These are phyloP conservation scores for Trichosanthes cucumerina DNA, from an alignment of 306 rosid genomes.

Conservation along the genomic window DNA sequence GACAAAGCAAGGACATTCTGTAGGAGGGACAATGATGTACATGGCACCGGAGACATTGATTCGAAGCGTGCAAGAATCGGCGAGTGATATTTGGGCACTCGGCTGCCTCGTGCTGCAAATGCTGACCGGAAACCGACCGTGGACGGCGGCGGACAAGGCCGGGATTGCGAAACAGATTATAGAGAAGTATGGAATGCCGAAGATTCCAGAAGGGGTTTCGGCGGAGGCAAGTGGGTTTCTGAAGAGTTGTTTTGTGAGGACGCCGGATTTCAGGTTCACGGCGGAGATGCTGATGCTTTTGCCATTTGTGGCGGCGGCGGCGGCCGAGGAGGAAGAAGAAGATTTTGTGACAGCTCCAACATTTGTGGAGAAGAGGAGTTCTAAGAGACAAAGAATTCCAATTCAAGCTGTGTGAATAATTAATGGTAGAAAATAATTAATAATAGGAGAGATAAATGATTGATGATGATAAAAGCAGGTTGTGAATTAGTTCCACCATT, in stretches of 20 bases:
- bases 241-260: constrained; percentile 20
- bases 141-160: not conserved
- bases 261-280: constrained; percentile 13
- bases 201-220: constrained; percentile 12
- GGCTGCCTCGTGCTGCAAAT: constrained; percentile 22
- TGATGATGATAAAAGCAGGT: no score
- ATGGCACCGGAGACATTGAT: constrained; percentile 22
- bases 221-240: constrained; percentile 9
- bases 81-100: constrained; percentile 26
- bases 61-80: not conserved
- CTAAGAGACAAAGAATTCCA: not conserved
- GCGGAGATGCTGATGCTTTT: constrained; percentile 20
- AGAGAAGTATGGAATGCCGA: not conserved
- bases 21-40: constrained; percentile 20
- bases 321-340: not conserved
- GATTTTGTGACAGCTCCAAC: not conserved
- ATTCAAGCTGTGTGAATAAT: not conserved
- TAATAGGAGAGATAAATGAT: no score
- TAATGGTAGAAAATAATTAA: no score
- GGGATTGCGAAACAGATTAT: not conserved
- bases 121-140: constrained; percentile 14
- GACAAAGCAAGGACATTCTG: not conserved
- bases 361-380: not conserved
- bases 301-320: not conserved
- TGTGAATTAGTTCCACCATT: no score